phyloP scores from a whole-genome alignment of 257 asterid species.

The Scutellaria barbata region DNA sequence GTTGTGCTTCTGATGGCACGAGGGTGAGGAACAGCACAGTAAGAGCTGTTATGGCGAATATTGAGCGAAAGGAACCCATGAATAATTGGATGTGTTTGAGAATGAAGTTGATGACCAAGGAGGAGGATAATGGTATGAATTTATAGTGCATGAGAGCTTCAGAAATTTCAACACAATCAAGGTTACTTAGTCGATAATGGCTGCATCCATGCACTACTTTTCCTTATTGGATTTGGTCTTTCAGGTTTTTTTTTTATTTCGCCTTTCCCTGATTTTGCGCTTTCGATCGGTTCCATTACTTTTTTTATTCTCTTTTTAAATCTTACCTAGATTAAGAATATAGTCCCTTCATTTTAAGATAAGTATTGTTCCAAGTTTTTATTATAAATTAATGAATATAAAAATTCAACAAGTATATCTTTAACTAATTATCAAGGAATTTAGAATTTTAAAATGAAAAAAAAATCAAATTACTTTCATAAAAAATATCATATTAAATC shows the following conservation, averaged over 20 bases:
- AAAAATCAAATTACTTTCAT: no score
- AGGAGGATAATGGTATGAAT: neutral
- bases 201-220: neutral
- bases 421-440: no score
- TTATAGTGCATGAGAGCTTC: constrained; percentile 26
- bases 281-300: no score
- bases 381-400: no score
- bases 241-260: neutral
- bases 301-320: no score
- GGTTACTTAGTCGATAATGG: constrained; percentile 21
- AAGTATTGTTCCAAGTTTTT: no score
- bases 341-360: no score
- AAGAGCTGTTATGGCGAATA: neutral
- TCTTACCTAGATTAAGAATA: neutral
- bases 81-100: neutral
- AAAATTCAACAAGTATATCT: no score
- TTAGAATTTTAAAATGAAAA: no score
- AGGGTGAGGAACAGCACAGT: constrained; percentile 8
- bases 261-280: neutral
- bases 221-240: constrained; percentile 13
- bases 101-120: neutral
- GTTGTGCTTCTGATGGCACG: constrained; percentile 44
- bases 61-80: neutral
- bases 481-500: no score
- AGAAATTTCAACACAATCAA: neutral